phyloP scores from a whole-genome alignment of 2,329 filamentous ascomycete species.

The Verticillium nonalfalfae region DNA sequence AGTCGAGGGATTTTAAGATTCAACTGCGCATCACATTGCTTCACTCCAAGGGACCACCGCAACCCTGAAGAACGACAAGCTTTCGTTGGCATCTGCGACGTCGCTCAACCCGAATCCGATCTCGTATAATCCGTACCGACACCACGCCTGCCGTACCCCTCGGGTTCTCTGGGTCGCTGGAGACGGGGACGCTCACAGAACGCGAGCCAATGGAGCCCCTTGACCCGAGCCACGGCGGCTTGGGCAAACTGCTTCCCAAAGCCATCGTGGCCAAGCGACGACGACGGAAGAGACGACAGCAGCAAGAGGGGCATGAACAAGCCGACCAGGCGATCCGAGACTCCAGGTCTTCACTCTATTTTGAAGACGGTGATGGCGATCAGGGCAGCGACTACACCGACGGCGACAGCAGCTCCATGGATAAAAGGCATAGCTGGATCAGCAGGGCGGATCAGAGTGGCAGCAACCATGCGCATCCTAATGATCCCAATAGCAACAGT shows the following conservation, averaged over 20 bases:
- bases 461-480: not conserved
- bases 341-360: not conserved
- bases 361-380: not conserved
- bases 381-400: slow-evolving; percentile 1
- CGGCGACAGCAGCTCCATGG: slow-evolving; percentile 12
- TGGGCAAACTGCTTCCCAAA: slow-evolving; percentile 49
- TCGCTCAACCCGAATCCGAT: not conserved
- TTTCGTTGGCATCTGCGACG: not conserved
- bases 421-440: slow-evolving; percentile 17
- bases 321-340: not conserved
- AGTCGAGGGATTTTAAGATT: no score
- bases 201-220: not conserved
- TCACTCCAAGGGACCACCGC: no score
- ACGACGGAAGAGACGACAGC: slow-evolving; percentile 31
- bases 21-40: no score
- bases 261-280: slow-evolving; percentile 42
- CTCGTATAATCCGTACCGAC: not conserved
- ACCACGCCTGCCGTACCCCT: not conserved
- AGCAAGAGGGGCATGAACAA: slow-evolving; percentile 28
- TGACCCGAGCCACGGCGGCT: slow-evolving; percentile 18
- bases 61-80: no score
- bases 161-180: not conserved
- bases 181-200: not conserved
- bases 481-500: slow-evolving; percentile 22
- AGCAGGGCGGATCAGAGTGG: not conserved